These are phyloP conservation scores for Hsuehochloa calcarea DNA, from an alignment of 176 grass and related monocot species.

Conservation along the genomic window DNA sequence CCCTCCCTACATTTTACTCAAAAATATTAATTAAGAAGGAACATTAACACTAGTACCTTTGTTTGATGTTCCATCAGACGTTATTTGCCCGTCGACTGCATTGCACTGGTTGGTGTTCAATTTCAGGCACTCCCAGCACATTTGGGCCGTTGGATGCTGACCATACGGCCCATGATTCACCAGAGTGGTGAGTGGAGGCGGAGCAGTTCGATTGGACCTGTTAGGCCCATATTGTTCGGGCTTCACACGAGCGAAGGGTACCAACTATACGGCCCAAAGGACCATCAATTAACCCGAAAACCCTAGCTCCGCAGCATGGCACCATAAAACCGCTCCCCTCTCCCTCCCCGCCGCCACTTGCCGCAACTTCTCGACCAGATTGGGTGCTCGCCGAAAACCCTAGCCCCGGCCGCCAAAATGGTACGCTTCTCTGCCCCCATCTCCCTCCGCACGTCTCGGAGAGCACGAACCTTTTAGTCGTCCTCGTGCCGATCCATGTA, in stretches of 20 bases:
- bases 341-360: slow-evolving; percentile 3
- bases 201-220: background rate
- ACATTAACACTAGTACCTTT: background rate
- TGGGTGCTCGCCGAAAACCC: slow-evolving; percentile 21
- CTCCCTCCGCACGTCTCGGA: background rate
- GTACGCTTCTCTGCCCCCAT: background rate
- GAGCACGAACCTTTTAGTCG: background rate
- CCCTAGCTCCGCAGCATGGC: slow-evolving; percentile 9
- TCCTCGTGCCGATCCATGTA: background rate
- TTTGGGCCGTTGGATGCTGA: background rate
- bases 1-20: no score
- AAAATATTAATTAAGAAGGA: background rate
- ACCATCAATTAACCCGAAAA: background rate
- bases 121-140: background rate
- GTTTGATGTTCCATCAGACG: background rate
- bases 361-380: slow-evolving; percentile 2
- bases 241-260: background rate
- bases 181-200: background rate
- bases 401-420: slow-evolving; percentile 37
- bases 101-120: background rate
- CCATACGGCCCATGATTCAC: background rate
- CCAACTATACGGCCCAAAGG: background rate
- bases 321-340: slow-evolving; percentile 10
- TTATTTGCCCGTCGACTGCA: background rate
- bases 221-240: background rate